A percentile compares a stretch with the other conserved stretches of the same genome.
These are phyloP conservation scores for Volvox reticuliferus DNA, from an alignment of 139 green algal genomes.

Conservation along the genomic window DNA sequence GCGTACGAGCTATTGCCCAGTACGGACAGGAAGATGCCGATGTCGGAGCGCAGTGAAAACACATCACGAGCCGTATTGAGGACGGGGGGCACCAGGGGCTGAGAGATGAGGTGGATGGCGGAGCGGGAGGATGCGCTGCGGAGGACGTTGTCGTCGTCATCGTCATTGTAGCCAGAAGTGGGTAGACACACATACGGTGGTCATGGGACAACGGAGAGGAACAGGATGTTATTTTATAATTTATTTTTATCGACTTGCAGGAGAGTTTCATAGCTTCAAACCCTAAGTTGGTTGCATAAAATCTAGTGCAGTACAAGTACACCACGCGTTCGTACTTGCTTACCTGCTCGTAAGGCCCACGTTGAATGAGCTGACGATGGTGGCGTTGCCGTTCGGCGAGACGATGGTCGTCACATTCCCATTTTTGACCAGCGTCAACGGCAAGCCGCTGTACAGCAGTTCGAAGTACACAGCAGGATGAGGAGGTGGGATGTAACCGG, in stretches of 20 bases:
- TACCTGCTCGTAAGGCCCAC: not conserved
- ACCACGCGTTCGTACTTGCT: not conserved
- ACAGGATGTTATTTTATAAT: too few species aligned
- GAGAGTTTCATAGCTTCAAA: too few species aligned
- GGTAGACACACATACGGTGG: not conserved
- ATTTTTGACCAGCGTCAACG: not conserved
- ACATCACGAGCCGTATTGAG: not conserved
- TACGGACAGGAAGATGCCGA: not conserved
- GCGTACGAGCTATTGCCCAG: not conserved
- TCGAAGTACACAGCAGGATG: too few species aligned
- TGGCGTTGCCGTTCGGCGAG: conserved; percentile 5
- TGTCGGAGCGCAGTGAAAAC: not conserved
- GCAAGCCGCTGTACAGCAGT: not conserved
- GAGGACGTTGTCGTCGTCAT: too few species aligned
- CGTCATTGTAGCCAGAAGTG: not conserved
- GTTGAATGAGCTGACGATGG: not conserved
- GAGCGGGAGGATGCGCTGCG: not conserved
- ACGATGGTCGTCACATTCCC: not conserved
- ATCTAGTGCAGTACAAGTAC: not conserved
- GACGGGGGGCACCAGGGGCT: not conserved
- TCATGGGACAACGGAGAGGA: not conserved
- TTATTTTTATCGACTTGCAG: too few species aligned
- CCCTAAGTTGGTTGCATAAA: too few species aligned
- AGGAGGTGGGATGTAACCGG: too few species aligned
- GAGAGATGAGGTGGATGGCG: conserved; percentile 2